Evolutionary conservation across 2,329 filamentous ascomycete species (phyloP).

Genomic region (Aspergillus japonicus): DNA sequence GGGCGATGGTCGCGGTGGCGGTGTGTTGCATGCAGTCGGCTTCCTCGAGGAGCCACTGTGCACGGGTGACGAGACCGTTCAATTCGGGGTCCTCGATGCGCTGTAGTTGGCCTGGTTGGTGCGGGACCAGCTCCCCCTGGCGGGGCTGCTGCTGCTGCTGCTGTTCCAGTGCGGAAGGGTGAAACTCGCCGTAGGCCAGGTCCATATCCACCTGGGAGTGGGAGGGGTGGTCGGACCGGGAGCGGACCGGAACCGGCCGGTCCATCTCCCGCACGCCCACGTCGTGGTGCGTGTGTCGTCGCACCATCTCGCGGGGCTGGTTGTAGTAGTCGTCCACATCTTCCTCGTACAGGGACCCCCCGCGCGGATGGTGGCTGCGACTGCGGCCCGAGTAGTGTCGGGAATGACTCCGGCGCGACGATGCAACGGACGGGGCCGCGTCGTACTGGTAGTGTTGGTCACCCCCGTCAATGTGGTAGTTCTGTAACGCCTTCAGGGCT

Average conservation of each 20-base stretch:
- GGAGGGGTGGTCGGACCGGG: conserved; percentile 28
- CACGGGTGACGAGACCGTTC: conserved; percentile 67
- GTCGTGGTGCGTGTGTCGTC: conserved; percentile 42
- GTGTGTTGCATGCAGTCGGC: conserved; percentile 85
- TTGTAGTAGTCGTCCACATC: conserved; percentile 21
- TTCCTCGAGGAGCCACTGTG: conserved; percentile 78
- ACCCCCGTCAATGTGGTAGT: conserved; percentile 46
- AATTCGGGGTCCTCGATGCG: conserved; percentile 58
- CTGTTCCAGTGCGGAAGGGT: conserved; percentile 53
- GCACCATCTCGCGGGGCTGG: conserved; percentile 27
- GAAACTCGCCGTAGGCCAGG: conserved; percentile 84
- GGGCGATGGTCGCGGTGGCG: conserved; percentile 76
- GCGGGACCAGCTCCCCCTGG: conserved; percentile 1
- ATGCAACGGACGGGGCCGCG: conserved; percentile 43
- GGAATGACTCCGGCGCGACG: conserved; percentile 43
- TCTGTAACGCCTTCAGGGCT: conserved; percentile 59
- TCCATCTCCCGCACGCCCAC: conserved; percentile 27
- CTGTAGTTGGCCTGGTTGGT: conserved; percentile 26
- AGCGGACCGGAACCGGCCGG: conserved; percentile 28
- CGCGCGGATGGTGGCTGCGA: conserved; percentile 25
- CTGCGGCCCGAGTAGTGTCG: conserved; percentile 32
- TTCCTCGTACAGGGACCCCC: conserved; percentile 29
- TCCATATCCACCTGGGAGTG: conserved; percentile 71
- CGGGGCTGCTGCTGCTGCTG: conserved; percentile 1
- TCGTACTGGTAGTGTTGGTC: not conserved